Evolutionary conservation across 2,329 filamentous ascomycete genomes (phyloP), one percentile per base, ranked within the genome.

Genomic region (Diplodia mutila): DNA sequence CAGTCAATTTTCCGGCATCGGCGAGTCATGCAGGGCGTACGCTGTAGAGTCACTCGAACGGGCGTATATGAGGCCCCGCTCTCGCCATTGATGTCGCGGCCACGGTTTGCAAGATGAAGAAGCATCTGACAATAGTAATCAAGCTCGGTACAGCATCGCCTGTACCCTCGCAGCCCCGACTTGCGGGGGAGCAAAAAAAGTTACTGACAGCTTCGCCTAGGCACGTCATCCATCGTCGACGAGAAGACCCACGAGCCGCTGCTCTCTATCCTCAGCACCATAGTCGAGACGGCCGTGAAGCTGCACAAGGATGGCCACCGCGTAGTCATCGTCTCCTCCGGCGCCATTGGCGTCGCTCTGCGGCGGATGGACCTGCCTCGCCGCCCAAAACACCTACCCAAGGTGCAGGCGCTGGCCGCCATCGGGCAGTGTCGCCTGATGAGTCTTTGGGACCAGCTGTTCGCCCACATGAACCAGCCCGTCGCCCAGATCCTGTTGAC

Each of bases 151-250:
- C 73, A 73, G 73, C 61, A 64, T 67, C 59, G 68, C 71, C 70
- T 72, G 75, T 77, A 76, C 48, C 67, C 27, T 42, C n/a, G 70
- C 14, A 66, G 64, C 34, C 68, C 67, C 55, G 65, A 69, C 69
- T 27, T n/a, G n/a, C 32, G 9, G 67, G 69, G 71, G 72, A 72
- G 69, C 69, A 65, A 51, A 42, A n/a, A 46, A 64, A 73, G 74
- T 74, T 73, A 77, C 74, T 74, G 73, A 76, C 71, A 68, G 63
- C 61, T 64, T 74, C 21, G 48, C 21, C 46, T 73, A 99, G 95
- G 95, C 74, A 98, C 95, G 55, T 97, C 93, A 80, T 98, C 95
- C n/a, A 98, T 99, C 73, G 94, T 99, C 71, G 93, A 98, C 81
- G 95, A 99, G 79, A 91, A 90, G 77, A 97, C 92, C 25, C 95